Percentiles rank a stretch among this genome's conserved stretches.
phyloP scores from a whole-genome alignment of 192 early-diverging fungal genomes.

The Backusella parvicylindrica region DNA sequence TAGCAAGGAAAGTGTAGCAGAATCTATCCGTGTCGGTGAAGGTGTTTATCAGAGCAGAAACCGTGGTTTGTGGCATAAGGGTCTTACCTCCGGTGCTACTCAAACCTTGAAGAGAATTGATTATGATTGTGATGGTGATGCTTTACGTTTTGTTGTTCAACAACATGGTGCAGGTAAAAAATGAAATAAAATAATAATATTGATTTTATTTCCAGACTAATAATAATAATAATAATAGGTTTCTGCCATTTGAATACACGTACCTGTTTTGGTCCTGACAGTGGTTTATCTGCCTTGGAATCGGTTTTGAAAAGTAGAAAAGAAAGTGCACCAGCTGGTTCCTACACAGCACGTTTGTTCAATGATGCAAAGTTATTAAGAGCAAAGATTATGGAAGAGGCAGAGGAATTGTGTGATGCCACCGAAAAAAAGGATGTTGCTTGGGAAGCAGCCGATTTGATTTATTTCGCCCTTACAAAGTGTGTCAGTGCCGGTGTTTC shows the following conservation, averaged over 20 bases:
- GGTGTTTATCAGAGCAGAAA: constrained; percentile 93
- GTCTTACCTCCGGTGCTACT: constrained; percentile 91
- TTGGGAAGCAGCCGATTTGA: constrained; percentile 93
- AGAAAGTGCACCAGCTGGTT: constrained; percentile 74
- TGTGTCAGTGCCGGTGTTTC: constrained; percentile 79
- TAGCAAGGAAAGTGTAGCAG: constrained; percentile 72
- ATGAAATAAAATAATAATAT: background rate
- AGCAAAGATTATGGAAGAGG: constrained; percentile 96
- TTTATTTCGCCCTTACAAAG: constrained; percentile 93
- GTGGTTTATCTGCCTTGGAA: constrained; percentile 74
- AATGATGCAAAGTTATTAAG: constrained; percentile 73
- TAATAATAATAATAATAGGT: constrained; percentile 56
- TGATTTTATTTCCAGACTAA: background rate
- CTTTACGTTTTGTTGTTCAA: constrained; percentile 80
- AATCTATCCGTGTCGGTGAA: constrained; percentile 68
- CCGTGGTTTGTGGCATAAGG: constrained; percentile 96
- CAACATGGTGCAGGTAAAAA: constrained; percentile 74
- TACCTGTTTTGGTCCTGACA: constrained; percentile 85
- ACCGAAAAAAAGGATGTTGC: constrained; percentile 73
- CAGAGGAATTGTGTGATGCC: constrained; percentile 87
- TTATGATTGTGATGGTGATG: constrained; percentile 92
- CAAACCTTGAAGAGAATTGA: constrained; percentile 76
- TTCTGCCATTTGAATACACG: constrained; percentile 93
- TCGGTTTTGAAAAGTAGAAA: constrained; percentile 67
- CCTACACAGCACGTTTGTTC: constrained; percentile 90